Evolutionary conservation across 306 rosid genomes (phyloP), one percentile per base, ranked within the genome.

Genomic region (Urtica urens): DNA sequence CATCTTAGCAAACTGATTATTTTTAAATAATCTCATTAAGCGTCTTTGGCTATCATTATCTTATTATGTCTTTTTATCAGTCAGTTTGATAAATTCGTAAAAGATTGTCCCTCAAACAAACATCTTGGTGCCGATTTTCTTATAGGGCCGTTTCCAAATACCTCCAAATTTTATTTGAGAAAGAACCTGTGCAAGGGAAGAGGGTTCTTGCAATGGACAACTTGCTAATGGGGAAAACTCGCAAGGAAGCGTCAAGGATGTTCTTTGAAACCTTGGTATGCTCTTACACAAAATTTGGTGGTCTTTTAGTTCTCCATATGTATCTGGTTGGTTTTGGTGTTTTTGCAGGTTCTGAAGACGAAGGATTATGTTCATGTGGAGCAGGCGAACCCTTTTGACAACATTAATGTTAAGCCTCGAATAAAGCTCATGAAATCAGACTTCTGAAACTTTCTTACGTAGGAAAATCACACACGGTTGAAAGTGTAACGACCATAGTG

Each of bases 81-180:
- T 40, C 6, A 40, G 46, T 15, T 40, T 5, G n/a, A n/a, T 40
- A 18, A 18, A 6, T n/a, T 40, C 0, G 10, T 17, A 23, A 40
- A 1, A 40, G 1, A 2, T 2, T 35, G 24, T 7, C 9, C 22
- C 22, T 30, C 38, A 15, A 29, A n/a, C 42, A 47, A 43, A 19
- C 60, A 66, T 30, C 55, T 56, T 43, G 4, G 16, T 50, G 24
- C 23, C 47, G 21, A 22, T 57, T 45, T 40, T 58, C 27, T 63
- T 67, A 18, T 65, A 76, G 99, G 79, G 88, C 93, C 61, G 99
- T 92, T 67, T 94, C 93, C 49, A 92, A 83, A 66, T 92, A 92
- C 72, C 93, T 92, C 47, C 99, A 92, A 70, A 75, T 63, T 41
- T 59, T 69, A 70, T 86, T 92, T 67, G 88, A 79, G 30, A 82